Base-by-base conservation (phyloP, 495 filamentous ascomycete species). In the Hyaloscypha bicolor region DNA sequence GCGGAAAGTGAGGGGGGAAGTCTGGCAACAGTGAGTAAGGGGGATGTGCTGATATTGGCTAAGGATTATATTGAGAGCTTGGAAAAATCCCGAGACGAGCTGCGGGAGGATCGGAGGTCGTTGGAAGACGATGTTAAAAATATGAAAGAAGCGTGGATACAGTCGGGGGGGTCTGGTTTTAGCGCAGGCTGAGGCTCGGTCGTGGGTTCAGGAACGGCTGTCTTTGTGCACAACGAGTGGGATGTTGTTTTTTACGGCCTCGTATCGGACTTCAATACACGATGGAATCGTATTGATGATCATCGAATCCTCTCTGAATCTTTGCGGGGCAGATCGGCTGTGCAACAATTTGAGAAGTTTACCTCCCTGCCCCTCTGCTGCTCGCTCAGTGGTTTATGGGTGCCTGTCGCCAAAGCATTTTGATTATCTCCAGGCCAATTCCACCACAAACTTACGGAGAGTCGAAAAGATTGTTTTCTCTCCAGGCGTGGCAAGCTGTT, bases 51-150 rank as follows among this genome's bases (percentile, higher is more conserved):
- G 37, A 62, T 62, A 12, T 39, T 62, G 33, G 60, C 60, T 25
- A 62, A 62, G 30, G 60, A 62, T 32, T 16, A 62, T 62, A 62
- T 62, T 51, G 60, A 45, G 29, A 22, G n/a, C 14, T 37, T 62
- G 42, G 37, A 62, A 22, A 62, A 37, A n/a, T 8, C 30, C 3
- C 0, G 39, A 11, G 30, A 30, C 11, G 39, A 45, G 37, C 11
- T 62, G 16, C 32, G 51, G 22, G 14, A 37, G 5, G 21, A 62
- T 22, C 30, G 39, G n/a, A 29, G 39, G 21, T 21, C 12, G 3
- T 11, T 62, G n/a, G 6, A 21, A 25, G 33, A 51, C 8, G 30
- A 51, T 62, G 33, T 62, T 21, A 21, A 51, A 21, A 12, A 29
- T 16, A 32, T 62, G 25, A 45, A 51, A 25, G 53, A 56, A 5